phyloP scores from a whole-genome alignment of 169 alveolate genomes.

The Amoebophrya sp. region DNA sequence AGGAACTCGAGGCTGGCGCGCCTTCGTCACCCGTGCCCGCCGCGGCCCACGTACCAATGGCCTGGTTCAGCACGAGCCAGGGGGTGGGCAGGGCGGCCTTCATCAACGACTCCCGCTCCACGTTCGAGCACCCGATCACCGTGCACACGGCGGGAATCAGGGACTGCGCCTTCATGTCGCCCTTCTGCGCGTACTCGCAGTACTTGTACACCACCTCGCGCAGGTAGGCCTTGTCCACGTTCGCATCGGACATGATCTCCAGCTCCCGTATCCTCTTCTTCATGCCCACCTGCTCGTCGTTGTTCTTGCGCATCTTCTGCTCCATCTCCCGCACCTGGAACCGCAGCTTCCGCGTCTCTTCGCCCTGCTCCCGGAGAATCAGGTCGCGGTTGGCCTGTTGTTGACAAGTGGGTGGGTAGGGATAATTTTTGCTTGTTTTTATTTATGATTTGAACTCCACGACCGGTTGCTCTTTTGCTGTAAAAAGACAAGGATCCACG shows the following conservation, averaged over 20 bases:
- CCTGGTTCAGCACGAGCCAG: background rate
- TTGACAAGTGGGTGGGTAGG: too few species aligned
- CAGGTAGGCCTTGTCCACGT: conserved; percentile 13
- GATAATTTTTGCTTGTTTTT: too few species aligned
- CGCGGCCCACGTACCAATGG: background rate
- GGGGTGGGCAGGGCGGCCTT: background rate
- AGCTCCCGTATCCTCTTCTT: background rate
- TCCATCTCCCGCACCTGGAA: background rate
- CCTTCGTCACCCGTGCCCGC: background rate
- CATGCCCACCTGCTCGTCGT: background rate
- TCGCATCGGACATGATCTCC: background rate
- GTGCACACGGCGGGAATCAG: conserved; percentile 9
- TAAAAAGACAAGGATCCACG: too few species aligned
- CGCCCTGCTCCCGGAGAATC: conserved; percentile 12
- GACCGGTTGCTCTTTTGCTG: too few species aligned
- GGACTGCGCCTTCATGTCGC: background rate
- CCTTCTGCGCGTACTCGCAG: background rate
- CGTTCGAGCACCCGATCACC: background rate
- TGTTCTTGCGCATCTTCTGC: background rate
- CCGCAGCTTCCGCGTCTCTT: background rate
- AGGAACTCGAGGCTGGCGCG: background rate
- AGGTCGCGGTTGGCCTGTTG: background rate
- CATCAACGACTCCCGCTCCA: background rate
- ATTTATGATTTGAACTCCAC: too few species aligned
- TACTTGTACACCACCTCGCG: background rate